Evolutionary conservation across 352 stramenopile species (phyloP).

Genomic region (Globisporangium abappressorium): DNA sequence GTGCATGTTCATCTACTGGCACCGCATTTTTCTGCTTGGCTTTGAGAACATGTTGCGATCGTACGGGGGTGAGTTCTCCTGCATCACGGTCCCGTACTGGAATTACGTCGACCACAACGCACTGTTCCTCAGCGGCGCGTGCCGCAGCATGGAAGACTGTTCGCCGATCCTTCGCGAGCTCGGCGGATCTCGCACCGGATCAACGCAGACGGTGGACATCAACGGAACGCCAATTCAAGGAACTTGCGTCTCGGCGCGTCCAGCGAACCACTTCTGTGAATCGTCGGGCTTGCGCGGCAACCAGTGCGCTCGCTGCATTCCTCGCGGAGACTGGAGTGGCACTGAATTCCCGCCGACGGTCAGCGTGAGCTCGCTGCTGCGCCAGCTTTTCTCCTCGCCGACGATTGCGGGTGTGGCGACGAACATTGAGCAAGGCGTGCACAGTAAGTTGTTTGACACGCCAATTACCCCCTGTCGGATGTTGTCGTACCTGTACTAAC

Average conservation of each 20-base stretch:
- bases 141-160: conserved; percentile 71
- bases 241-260: conserved; percentile 44
- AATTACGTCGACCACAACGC: conserved; percentile 86
- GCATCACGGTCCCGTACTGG: conserved; percentile 85
- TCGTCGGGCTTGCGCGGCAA: conserved; percentile 34
- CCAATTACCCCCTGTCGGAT: not conserved
- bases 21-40: conserved; percentile 70
- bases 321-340: conserved; percentile 58
- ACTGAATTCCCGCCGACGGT: conserved; percentile 61
- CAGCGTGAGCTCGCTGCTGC: conserved; percentile 69
- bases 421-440: conserved; percentile 71
- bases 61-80: conserved; percentile 78
- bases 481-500: conserved; percentile 9
- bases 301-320: conserved; percentile 60
- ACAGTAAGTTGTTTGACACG: conserved; percentile 47
- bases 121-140: conserved; percentile 55
- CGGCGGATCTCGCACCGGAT: conserved; percentile 48
- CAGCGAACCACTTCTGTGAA: conserved; percentile 79
- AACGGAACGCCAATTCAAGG: conserved; percentile 65
- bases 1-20: conserved; percentile 90
- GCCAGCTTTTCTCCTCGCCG: conserved; percentile 62
- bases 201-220: conserved; percentile 42
- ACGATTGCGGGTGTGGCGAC: conserved; percentile 63
- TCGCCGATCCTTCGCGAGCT: conserved; percentile 68
- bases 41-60: conserved; percentile 87